Evolutionary conservation across 1,139 yeast genomes (phyloP).

Genomic region (Lodderomyces margitis): DNA sequence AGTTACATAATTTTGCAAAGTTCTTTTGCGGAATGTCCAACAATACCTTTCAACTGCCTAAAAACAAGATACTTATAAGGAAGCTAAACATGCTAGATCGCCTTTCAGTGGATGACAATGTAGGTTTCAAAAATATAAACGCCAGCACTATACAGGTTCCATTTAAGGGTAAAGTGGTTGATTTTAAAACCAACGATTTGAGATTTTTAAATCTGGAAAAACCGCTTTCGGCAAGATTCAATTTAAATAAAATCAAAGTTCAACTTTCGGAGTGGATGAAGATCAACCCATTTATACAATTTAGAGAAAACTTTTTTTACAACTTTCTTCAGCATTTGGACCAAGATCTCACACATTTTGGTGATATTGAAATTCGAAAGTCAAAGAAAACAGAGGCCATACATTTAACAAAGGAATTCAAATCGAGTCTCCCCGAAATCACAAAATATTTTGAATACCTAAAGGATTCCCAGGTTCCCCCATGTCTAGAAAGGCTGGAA

Average conservation of each 20-base stretch:
- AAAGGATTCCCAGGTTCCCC: constrained; percentile 1
- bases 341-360: constrained; percentile 14
- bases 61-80: constrained; percentile 13
- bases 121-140: constrained; percentile 5
- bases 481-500: constrained; percentile 6
- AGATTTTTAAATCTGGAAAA: constrained; percentile 24
- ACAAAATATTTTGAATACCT: constrained; percentile 18
- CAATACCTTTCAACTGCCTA: constrained; percentile 11
- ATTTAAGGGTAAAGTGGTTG: constrained; percentile 32
- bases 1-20: constrained; percentile 17
- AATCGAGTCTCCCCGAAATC: constrained; percentile 17
- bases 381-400: constrained; percentile 18
- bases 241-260: constrained; percentile 20
- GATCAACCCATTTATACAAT: constrained; percentile 35
- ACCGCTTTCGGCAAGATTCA: constrained; percentile 18
- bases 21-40: constrained; percentile 16
- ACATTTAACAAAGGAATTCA: constrained; percentile 19
- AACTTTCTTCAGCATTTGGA: constrained; percentile 17
- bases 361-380: constrained; percentile 11
- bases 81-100: constrained; percentile 17
- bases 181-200: constrained; percentile 37
- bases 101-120: constrained; percentile 12
- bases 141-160: constrained; percentile 9
- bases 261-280: constrained; percentile 44
- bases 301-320: constrained; percentile 27